A percentile compares a stretch with the other conserved stretches of the same genome.
Evolutionary conservation across 2,329 filamentous ascomycete species (phyloP).

Genomic region (Cercospora sp.): DNA sequence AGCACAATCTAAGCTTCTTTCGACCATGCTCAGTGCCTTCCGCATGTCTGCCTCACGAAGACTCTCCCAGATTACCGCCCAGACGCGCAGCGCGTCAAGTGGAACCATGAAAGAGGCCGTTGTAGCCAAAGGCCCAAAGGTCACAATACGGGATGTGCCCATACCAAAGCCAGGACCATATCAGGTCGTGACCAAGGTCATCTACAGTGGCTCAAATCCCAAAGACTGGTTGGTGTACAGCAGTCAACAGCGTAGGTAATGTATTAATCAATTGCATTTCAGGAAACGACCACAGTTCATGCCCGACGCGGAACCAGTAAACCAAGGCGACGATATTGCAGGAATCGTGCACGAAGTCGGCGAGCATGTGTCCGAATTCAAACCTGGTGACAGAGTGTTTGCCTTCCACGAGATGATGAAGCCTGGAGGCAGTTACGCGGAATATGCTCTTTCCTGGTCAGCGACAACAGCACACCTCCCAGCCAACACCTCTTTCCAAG

Average conservation of each 20-base stretch:
- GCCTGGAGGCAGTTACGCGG: constrained; percentile 58
- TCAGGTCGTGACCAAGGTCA: constrained; percentile 39
- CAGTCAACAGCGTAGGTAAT: neutral
- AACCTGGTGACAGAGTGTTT: constrained; percentile 58
- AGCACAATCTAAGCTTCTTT: neutral
- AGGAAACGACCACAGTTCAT: constrained; percentile 28
- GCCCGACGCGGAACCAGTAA: constrained; percentile 24
- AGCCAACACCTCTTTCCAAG: constrained; percentile 53
- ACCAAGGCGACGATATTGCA: constrained; percentile 41
- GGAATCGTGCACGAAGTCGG: constrained; percentile 57
- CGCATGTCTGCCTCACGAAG: constrained; percentile 26
- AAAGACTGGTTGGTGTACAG: constrained; percentile 35
- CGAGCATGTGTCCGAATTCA: constrained; percentile 58
- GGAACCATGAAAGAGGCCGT: constrained; percentile 43
- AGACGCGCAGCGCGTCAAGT: constrained; percentile 23
- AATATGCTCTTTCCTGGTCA: constrained; percentile 60
- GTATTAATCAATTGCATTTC: neutral
- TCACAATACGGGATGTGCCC: constrained; percentile 44
- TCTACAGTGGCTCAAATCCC: constrained; percentile 38
- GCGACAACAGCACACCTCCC: constrained; percentile 61
- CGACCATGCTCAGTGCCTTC: constrained; percentile 23
- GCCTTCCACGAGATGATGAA: constrained; percentile 57
- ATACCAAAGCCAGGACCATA: constrained; percentile 44
- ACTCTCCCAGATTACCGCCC: constrained; percentile 25
- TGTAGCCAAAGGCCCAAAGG: constrained; percentile 38